Base-by-base conservation (phyloP, 352 stramenopile species). In the Phytophthora kernoviae region DNA sequence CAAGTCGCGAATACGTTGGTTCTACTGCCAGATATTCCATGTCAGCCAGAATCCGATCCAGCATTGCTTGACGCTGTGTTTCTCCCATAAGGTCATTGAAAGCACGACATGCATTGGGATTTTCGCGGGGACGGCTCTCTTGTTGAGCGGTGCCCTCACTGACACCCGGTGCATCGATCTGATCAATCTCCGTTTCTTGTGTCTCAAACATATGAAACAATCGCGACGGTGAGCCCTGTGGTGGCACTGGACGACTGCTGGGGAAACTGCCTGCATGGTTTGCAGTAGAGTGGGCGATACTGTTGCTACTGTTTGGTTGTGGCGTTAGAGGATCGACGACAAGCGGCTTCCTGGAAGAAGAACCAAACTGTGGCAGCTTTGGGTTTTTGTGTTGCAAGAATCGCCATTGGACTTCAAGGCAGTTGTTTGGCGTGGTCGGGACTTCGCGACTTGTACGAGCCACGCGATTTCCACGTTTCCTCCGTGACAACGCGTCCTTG, bases 31-130 rank as follows among this genome's bases (percentile, higher is more conserved):
- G 68, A 33, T 71, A 73, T 15, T 88, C 65, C 78, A 90, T 90
- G 21, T 88, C 81, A n/a, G 68, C 71, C 65, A 90, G 73, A 56
- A 88, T 79, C 1, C 79, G 69, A 50, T 81, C 70, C 4, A 90
- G 62, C 69, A 88, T 75, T 0, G 67, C 77, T 64, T 88, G 70
- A 2, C 81, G 76, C 34, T 90, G 81, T 1, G 76, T 87, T 44
- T 88, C 78, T 0, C 81, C 81, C 39, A 78, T 71, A 33, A 90
- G 70, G 41, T 87, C 73, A 36, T 83, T 73, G 12, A 85, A 51
- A 12, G 73, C 72, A 6, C 70, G 69, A 24, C 48, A 59, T 14
- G 55, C 17, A 10, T 43, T 26, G 8, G 44, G 47, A 14, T 56
- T 63, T 44, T 56, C 58, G 10, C 51, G 24, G n/a, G 62, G 33